A percentile compares a stretch with the other conserved stretches of the same genome.
Conservation (phyloP, 257 asterid species). For the Echites panduratus region DNA sequence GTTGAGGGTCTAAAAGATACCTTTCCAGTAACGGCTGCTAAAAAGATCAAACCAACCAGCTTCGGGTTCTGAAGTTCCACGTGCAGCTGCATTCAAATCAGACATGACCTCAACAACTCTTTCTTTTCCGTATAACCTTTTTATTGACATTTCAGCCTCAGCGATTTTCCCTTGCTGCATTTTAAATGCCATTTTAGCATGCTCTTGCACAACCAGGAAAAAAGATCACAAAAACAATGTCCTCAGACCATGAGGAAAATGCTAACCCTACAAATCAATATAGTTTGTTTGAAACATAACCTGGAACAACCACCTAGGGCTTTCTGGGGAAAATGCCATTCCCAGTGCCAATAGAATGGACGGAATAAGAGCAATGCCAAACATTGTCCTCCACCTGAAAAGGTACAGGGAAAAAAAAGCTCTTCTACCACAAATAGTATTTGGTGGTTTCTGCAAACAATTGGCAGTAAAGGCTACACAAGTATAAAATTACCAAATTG, state of each 20-base stretch:
- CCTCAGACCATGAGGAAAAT: neutral
- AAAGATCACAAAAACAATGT: slow-evolving; percentile 4
- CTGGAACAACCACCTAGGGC: slow-evolving; percentile 98
- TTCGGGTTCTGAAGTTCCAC: slow-evolving; percentile 71
- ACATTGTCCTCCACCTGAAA: slow-evolving; percentile 98
- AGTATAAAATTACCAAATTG: slow-evolving; percentile 60
- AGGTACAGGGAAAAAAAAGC: slow-evolving; percentile 3
- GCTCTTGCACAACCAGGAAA: slow-evolving; percentile 9
- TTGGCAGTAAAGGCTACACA: neutral
- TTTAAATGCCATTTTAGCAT: slow-evolving; percentile 16
- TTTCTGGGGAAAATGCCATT: slow-evolving; percentile 94
- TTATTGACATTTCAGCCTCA: slow-evolving; percentile 67
- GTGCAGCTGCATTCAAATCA: slow-evolving; percentile 66
- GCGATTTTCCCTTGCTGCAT: slow-evolving; percentile 74
- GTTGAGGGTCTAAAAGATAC: slow-evolving; percentile 29
- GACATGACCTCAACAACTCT: slow-evolving; percentile 81
- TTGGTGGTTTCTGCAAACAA: neutral
- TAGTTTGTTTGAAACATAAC: slow-evolving; percentile 16
- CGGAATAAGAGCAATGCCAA: slow-evolving; percentile 74
- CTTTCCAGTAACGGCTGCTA: slow-evolving; percentile 82
- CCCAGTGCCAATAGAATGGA: slow-evolving; percentile 77
- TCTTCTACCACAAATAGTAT: neutral
- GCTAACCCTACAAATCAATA: neutral
- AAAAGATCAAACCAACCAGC: slow-evolving; percentile 98
- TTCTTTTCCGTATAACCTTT: slow-evolving; percentile 78